Evolutionary conservation across 768 basidiomycete species (phyloP).

Genomic region (Phallus indusiatus): DNA sequence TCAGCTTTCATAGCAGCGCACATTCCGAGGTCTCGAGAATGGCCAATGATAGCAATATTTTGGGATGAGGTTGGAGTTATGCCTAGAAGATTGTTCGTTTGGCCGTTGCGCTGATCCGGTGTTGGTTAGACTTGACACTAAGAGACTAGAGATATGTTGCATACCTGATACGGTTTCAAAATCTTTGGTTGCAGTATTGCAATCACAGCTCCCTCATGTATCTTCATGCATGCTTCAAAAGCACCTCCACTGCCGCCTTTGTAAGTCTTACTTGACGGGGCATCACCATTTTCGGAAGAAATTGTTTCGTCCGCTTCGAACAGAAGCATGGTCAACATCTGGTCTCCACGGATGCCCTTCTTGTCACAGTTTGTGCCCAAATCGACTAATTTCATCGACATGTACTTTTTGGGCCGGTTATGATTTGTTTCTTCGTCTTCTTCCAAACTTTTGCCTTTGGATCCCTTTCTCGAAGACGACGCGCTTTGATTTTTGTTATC

Average conservation of each 20-base stretch:
- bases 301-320: slow-evolving; percentile 71
- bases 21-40: slow-evolving; percentile 78
- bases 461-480: slow-evolving; percentile 11
- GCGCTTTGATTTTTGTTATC: slow-evolving; percentile 12
- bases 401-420: slow-evolving; percentile 64
- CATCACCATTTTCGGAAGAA: slow-evolving; percentile 42
- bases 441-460: slow-evolving; percentile 27
- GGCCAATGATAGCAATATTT: slow-evolving; percentile 77
- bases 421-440: slow-evolving; percentile 26
- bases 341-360: slow-evolving; percentile 66
- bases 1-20: slow-evolving; percentile 72
- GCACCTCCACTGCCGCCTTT: slow-evolving; percentile 88
- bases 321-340: slow-evolving; percentile 69
- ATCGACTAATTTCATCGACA: slow-evolving; percentile 78
- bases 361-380: slow-evolving; percentile 61
- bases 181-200: slow-evolving; percentile 84
- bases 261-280: slow-evolving; percentile 43
- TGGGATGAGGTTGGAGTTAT: slow-evolving; percentile 76
- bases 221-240: slow-evolving; percentile 77
- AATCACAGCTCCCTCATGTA: slow-evolving; percentile 84
- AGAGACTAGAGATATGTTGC: slow-evolving; percentile 24
- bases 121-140: not conserved
- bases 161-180: slow-evolving; percentile 76
- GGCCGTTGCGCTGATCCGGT: slow-evolving; percentile 17
- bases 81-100: slow-evolving; percentile 72